Base-by-base conservation (phyloP, 257 asterid species). In the Galeopsis tetrahit region DNA sequence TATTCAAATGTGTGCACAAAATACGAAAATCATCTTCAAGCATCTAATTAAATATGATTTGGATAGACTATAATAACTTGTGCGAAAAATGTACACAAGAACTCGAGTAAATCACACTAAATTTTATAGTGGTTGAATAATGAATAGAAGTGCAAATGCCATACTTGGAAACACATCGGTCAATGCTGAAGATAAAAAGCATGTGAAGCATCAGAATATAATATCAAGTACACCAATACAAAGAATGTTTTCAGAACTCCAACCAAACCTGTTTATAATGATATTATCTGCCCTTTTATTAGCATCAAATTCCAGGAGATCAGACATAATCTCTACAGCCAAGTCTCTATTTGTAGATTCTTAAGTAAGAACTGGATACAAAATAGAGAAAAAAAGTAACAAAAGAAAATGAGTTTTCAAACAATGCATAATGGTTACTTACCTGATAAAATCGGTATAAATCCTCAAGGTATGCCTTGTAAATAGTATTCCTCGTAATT, bases 401-500 rank as follows among this genome's bases (percentile, higher is more conserved):
- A 21, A 21, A 21, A 21, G 28, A 21, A 21, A 21, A 21, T 21
- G 28, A 70, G 36, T 40, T 51, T 13, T 58, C 33, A 62, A 69
- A 62, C 36, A 39, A 60, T 52, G 14, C 53, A 70, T 52, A 58
- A 32, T 32, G 57, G 21, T 43, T 34, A n/a, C 10, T 10, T 68
- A 89, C 98, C 90, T 85, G 96, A 82, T 96, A 92, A 79, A 88
- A 92, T 59, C 85, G 79, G 76, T 92, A 88, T 69, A 92, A 92
- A 73, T 92, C 98, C 82, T 92, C 98, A 35, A 92, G 96, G 81
- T 92, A 92, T 52, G 96, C 98, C 81, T 92, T 92, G 83, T 92
- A 92, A 28, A 92, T 90, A 48, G 96, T 92, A 80, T 92, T 92
- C 78, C 96, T 88, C 98, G 88, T 92, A 53, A 92, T 92, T 82